A percentile compares a stretch with the other conserved stretches of the same genome.
Conservation (phyloP, 805 yeast genomes). For the Debaryomyces prosopidis region DNA sequence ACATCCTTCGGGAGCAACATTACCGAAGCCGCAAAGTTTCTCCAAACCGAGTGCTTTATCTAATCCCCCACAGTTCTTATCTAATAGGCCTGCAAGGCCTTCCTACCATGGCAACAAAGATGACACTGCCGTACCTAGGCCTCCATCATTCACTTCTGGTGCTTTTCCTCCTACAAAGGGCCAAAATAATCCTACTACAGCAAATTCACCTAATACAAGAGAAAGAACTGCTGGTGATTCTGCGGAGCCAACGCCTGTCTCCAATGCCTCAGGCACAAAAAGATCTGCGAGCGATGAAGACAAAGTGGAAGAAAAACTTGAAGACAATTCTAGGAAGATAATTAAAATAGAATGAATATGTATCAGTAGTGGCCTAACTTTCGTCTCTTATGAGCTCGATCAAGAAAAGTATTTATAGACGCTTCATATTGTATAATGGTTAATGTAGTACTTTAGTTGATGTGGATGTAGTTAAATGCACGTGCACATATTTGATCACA, state of each 20-base stretch:
- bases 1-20: background rate
- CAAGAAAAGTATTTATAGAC: background rate
- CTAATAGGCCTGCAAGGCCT: conserved; percentile 28
- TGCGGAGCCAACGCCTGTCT: background rate
- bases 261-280: background rate
- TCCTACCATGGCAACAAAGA: background rate
- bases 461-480: background rate
- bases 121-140: background rate
- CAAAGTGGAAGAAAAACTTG: background rate
- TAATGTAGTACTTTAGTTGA: background rate
- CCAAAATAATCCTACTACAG: too few relatives aligned
- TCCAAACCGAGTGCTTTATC: conserved; percentile 33
- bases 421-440: background rate
- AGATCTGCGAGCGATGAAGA: background rate
- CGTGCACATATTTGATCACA: background rate
- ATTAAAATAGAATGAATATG: conserved; percentile 6
- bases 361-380: background rate
- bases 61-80: conserved; percentile 38
- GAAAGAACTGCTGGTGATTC: too few relatives aligned
- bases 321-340: conserved; percentile 4
- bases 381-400: background rate
- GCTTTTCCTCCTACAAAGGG: background rate
- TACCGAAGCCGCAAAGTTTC: conserved; percentile 24
- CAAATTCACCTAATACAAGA: too few relatives aligned
- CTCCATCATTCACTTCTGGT: background rate